Percentiles rank a stretch among this genome's conserved stretches.
Conservation (phyloP, 208 protist species). For the Crithidia fasciculata region DNA sequence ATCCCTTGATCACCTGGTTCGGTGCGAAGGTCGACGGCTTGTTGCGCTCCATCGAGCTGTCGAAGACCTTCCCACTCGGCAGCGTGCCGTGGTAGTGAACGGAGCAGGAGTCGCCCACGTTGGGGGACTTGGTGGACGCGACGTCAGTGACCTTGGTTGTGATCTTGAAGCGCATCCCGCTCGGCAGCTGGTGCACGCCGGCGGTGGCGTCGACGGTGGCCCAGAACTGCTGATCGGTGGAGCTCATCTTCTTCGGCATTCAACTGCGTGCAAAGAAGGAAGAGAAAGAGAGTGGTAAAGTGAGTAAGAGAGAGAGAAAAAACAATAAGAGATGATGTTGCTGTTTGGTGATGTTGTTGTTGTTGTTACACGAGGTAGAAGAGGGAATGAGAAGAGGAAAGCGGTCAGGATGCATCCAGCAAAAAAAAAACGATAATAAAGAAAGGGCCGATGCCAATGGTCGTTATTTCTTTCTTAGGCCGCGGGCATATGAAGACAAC, state of each 20-base stretch:
- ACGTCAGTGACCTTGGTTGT: slow-evolving; percentile 44
- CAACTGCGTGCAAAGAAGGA: slow-evolving; percentile 13
- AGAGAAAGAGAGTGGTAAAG: slow-evolving; percentile 18
- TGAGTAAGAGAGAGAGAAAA: not conserved
- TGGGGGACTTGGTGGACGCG: slow-evolving; percentile 43
- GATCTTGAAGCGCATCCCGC: slow-evolving; percentile 82
- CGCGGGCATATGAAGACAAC: too few species aligned
- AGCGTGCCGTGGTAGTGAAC: slow-evolving; percentile 87
- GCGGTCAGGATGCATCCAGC: not conserved
- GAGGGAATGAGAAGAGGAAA: not conserved
- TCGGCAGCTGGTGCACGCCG: slow-evolving; percentile 71
- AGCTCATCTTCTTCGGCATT: slow-evolving; percentile 29
- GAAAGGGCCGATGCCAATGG: not conserved
- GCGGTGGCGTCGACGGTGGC: slow-evolving; percentile 37
- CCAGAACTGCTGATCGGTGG: slow-evolving; percentile 50
- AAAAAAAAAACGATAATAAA: slow-evolving; percentile 14
- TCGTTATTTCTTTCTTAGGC: too few species aligned
- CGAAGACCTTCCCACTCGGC: slow-evolving; percentile 76
- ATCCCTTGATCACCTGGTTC: slow-evolving; percentile 80
- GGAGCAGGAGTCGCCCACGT: slow-evolving; percentile 54
- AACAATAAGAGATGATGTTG: not conserved
- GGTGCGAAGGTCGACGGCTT: slow-evolving; percentile 71
- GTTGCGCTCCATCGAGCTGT: slow-evolving; percentile 75
- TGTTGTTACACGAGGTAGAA: not conserved
- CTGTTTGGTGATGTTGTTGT: not conserved